Evolutionary conservation across 2,329 filamentous ascomycete genomes (phyloP).

Genomic region (Plectosphaerella cucumerina): DNA sequence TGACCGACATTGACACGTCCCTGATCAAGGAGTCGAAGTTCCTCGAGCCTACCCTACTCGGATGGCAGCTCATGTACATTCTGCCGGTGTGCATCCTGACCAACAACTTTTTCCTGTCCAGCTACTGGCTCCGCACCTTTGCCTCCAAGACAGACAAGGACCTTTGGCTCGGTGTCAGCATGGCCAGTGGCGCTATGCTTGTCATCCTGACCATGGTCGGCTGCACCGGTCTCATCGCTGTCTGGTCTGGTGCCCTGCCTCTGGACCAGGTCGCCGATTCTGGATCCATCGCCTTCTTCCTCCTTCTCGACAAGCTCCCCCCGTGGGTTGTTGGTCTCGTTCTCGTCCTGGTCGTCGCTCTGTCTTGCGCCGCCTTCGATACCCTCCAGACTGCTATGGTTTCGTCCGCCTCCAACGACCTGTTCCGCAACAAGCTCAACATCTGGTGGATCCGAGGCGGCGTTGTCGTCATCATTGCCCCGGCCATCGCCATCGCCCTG

Average conservation of each 20-base stretch:
- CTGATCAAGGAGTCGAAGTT: slow-evolving; percentile 67
- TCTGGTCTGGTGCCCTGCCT: slow-evolving; percentile 71
- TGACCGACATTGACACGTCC: slow-evolving; percentile 66
- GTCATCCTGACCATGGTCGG: slow-evolving; percentile 71
- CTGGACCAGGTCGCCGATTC: slow-evolving; percentile 54
- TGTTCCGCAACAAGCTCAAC: slow-evolving; percentile 77
- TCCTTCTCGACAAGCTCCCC: slow-evolving; percentile 67
- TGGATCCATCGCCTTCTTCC: slow-evolving; percentile 70
- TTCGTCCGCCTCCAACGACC: slow-evolving; percentile 76
- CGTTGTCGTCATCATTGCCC: slow-evolving; percentile 70
- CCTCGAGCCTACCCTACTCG: slow-evolving; percentile 64
- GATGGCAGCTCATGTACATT: slow-evolving; percentile 85
- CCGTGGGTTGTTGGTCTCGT: slow-evolving; percentile 80
- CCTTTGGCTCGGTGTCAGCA: slow-evolving; percentile 67
- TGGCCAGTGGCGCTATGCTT: slow-evolving; percentile 62
- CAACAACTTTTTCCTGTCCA: slow-evolving; percentile 83
- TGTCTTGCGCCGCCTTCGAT: slow-evolving; percentile 77
- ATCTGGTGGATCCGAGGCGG: slow-evolving; percentile 67
- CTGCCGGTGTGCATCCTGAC: slow-evolving; percentile 75
- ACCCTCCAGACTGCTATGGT: slow-evolving; percentile 80
- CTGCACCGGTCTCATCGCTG: slow-evolving; percentile 67
- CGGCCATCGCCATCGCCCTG: slow-evolving; percentile 69
- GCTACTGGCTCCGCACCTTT: slow-evolving; percentile 82
- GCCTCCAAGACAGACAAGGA: slow-evolving; percentile 75
- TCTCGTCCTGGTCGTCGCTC: slow-evolving; percentile 73